These are phyloP conservation scores for Talaromyces thailandensis DNA, from an alignment of 495 filamentous ascomycete genomes.

Conservation along the genomic window DNA sequence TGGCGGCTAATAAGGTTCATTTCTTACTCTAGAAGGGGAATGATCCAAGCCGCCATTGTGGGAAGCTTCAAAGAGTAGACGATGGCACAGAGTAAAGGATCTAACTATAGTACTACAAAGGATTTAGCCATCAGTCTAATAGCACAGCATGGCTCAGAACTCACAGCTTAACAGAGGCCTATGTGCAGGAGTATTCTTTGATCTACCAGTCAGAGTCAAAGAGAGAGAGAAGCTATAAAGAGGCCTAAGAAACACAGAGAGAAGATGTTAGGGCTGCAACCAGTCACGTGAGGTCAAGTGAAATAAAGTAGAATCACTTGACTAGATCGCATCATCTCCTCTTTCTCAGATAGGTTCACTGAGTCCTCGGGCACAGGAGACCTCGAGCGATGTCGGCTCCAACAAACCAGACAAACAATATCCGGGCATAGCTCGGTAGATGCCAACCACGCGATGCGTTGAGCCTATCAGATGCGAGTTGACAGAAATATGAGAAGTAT, in stretches of 20 bases:
- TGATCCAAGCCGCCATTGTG: not conserved
- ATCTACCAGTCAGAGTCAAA: not conserved
- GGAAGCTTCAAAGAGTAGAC: not conserved
- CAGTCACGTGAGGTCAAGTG: not conserved
- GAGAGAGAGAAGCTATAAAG: not conserved
- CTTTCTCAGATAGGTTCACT: not conserved
- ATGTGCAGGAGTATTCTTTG: not conserved
- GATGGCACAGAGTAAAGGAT: not conserved
- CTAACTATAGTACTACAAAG: not conserved
- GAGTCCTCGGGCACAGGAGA: not conserved
- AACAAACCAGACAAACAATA: not conserved
- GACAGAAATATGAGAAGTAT: not conserved
- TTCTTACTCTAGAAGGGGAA: not conserved
- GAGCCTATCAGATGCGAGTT: not conserved
- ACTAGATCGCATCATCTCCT: not conserved
- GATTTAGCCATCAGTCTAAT: not conserved
- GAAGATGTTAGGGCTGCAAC: not conserved
- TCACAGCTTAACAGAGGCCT: not conserved
- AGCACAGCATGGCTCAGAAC: not conserved
- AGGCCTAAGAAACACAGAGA: not conserved
- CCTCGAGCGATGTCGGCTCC: not conserved
- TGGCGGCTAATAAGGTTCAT: not conserved
- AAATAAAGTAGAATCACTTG: not conserved
- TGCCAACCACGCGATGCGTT: not conserved
- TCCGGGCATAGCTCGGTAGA: not conserved